A percentile compares a stretch with the other conserved stretches of the same genome.
Evolutionary conservation across 495 filamentous ascomycete species (phyloP).

Genomic region (Xylaria nigripes): DNA sequence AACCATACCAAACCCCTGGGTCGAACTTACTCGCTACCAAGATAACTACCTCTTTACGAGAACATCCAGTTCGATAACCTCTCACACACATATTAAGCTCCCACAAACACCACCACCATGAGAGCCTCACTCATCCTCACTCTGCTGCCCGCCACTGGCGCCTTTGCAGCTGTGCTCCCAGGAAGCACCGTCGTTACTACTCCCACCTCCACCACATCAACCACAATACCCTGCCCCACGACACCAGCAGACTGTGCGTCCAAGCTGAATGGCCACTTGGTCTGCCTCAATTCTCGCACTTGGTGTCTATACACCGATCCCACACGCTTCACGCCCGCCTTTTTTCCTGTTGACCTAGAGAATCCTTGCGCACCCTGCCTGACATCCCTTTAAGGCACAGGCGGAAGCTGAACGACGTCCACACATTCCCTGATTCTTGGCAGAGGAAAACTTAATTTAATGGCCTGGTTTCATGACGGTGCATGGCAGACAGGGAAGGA

Average conservation of each 20-base stretch:
- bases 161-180: conserved; percentile 6
- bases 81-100: background rate
- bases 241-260: conserved; percentile 6
- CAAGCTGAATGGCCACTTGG: background rate
- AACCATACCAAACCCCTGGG: background rate
- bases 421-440: no score
- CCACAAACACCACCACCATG: background rate
- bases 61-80: background rate
- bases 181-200: background rate
- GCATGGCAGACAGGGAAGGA: no score
- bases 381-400: background rate
- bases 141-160: conserved; percentile 3
- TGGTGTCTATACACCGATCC: conserved; percentile 9
- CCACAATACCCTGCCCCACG: conserved; percentile 5
- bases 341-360: conserved; percentile 9
- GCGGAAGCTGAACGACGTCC: background rate
- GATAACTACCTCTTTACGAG: background rate
- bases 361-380: conserved; percentile 5
- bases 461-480: no score
- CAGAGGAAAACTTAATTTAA: no score
- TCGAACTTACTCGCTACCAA: background rate
- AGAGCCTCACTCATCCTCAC: conserved; percentile 1
- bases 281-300: conserved; percentile 10
- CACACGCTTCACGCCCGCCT: conserved; percentile 5
- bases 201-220: background rate